phyloP scores from a whole-genome alignment of 2,329 filamentous ascomycete genomes.

The Aspergillus ustus region DNA sequence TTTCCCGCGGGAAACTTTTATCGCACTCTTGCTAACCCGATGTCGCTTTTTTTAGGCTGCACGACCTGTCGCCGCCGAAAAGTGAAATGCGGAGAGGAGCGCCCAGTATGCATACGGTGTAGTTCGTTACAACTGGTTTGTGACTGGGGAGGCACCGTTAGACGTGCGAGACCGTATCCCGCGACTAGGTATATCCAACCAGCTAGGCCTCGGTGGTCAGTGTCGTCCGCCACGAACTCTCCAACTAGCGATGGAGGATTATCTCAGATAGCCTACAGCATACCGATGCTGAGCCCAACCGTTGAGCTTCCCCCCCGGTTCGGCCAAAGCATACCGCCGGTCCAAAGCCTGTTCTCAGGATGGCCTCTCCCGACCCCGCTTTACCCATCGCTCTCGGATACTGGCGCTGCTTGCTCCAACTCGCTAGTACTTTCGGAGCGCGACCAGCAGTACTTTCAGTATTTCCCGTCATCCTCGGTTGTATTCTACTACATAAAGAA shows the following conservation, averaged over 20 bases:
- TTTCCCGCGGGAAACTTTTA: neutral
- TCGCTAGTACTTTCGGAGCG: slow-evolving; percentile 40
- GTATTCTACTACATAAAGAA: slow-evolving; percentile 37
- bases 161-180: slow-evolving; percentile 27
- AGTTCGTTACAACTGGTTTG: neutral
- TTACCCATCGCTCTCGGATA: slow-evolving; percentile 29
- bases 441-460: slow-evolving; percentile 26
- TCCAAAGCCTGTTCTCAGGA: slow-evolving; percentile 20
- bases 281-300: slow-evolving; percentile 10
- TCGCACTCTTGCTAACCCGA: neutral
- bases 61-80: neutral
- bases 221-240: slow-evolving; percentile 16
- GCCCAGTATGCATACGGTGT: neutral
- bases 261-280: neutral
- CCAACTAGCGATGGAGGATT: slow-evolving; percentile 2
- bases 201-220: slow-evolving; percentile 21
- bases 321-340: slow-evolving; percentile 20
- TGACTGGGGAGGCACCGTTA: slow-evolving; percentile 21
- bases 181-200: slow-evolving; percentile 35
- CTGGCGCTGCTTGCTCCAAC: slow-evolving; percentile 35
- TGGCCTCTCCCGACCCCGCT: slow-evolving; percentile 29
- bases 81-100: neutral
- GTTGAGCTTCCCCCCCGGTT: slow-evolving; percentile 10
- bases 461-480: slow-evolving; percentile 13
- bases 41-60: neutral